phyloP scores from a whole-genome alignment of 495 filamentous ascomycete genomes.

The Parathielavia hyrcaniae region DNA sequence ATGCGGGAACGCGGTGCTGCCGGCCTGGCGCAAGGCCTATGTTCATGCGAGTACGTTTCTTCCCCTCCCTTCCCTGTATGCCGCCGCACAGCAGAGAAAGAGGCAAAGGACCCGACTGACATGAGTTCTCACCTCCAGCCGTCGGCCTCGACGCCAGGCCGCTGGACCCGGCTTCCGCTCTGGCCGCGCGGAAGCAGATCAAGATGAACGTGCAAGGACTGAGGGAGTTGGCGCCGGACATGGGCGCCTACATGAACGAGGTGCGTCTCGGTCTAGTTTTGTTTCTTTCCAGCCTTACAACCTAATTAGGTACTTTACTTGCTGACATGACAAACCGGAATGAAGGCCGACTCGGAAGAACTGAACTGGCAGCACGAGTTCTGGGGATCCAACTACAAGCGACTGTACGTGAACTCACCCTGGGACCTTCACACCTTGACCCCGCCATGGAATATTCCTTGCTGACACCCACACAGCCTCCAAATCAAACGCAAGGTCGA shows the following conservation, averaged over 20 bases:
- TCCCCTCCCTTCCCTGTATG: not conserved
- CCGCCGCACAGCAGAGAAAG: not conserved
- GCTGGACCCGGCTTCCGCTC: slow-evolving; percentile 34
- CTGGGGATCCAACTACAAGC: slow-evolving; percentile 47
- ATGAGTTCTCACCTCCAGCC: slow-evolving; percentile 13
- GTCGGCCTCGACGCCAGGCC: slow-evolving; percentile 26
- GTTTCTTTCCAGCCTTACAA: not conserved
- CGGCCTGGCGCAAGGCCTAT: slow-evolving; percentile 51
- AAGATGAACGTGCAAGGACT: slow-evolving; percentile 39
- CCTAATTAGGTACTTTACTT: not conserved
- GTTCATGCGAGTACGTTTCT: slow-evolving; percentile 33
- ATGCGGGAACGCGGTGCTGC: slow-evolving; percentile 43
- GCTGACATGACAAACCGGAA: not conserved
- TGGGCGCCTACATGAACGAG: slow-evolving; percentile 42
- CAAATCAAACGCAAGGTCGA: slow-evolving; percentile 51
- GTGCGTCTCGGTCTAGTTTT: slow-evolving; percentile 17
- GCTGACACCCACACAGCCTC: slow-evolving; percentile 8
- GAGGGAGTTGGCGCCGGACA: slow-evolving; percentile 33
- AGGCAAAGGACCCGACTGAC: not conserved
- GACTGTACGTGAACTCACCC: slow-evolving; percentile 25
- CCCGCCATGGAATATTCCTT: not conserved
- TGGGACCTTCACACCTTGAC: not conserved
- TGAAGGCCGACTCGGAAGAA: slow-evolving; percentile 41
- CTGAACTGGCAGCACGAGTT: slow-evolving; percentile 45
- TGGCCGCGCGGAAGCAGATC: slow-evolving; percentile 37